Evolutionary conservation across 2,329 filamentous ascomycete genomes (phyloP).

Genomic region (Trichophyton simii): DNA sequence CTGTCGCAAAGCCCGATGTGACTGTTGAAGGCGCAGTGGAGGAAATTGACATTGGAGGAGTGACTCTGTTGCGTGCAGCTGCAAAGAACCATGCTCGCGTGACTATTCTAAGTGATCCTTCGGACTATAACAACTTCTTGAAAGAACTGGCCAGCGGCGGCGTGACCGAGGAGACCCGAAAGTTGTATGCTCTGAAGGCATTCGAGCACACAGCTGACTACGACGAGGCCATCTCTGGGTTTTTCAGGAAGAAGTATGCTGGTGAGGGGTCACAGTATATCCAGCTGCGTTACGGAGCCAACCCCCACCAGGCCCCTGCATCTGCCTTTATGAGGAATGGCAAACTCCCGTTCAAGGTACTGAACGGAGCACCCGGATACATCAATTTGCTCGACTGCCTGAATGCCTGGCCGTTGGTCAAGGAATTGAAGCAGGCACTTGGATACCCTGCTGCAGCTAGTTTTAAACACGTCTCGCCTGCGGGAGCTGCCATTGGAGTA

Average conservation of each 20-base stretch:
- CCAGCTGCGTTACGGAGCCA: conserved; percentile 83
- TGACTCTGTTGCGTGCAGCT: conserved; percentile 88
- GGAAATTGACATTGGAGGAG: conserved; percentile 96
- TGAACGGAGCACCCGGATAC: conserved; percentile 81
- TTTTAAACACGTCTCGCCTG: conserved; percentile 98
- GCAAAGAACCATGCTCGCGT: conserved; percentile 97
- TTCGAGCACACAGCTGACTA: conserved; percentile 98
- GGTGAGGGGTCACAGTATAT: conserved; percentile 71
- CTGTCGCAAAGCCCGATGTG: conserved; percentile 90
- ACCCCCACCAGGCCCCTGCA: conserved; percentile 96
- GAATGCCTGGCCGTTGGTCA: conserved; percentile 93
- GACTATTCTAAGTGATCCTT: conserved; percentile 87
- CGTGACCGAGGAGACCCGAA: conserved; percentile 71
- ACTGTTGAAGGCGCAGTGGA: conserved; percentile 94
- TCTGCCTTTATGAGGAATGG: conserved; percentile 64
- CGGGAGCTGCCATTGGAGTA: conserved; percentile 85
- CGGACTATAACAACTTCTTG: conserved; percentile 88
- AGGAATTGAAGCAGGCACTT: conserved; percentile 84
- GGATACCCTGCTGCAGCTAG: conserved; percentile 83
- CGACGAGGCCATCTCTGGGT: conserved; percentile 84
- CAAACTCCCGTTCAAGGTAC: conserved; percentile 84
- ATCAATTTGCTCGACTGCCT: conserved; percentile 94
- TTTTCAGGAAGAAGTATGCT: conserved; percentile 96
- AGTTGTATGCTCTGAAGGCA: conserved; percentile 87
- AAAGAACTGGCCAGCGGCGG: conserved; percentile 68